Percentiles rank a stretch among this genome's conserved stretches.
phyloP scores from a whole-genome alignment of 1,139 yeast genomes.

The Taphrina sp. region DNA sequence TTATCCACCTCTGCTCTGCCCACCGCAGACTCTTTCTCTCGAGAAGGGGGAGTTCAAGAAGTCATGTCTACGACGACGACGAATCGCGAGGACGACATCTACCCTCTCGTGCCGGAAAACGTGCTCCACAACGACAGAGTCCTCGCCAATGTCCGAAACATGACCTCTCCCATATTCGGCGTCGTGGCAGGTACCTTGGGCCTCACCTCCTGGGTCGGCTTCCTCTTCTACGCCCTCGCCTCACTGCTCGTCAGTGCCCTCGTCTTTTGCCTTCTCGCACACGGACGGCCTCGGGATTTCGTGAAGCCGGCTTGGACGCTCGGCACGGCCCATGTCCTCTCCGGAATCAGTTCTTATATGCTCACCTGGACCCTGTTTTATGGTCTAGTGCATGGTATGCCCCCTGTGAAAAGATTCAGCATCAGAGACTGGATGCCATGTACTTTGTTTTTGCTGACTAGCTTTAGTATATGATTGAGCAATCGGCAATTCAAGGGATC shows the following conservation, averaged over 20 bases:
- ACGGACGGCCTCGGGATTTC: conserved; percentile 17
- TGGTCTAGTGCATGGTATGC: conserved; percentile 32
- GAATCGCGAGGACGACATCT: conserved; percentile 10
- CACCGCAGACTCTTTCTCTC: neutral
- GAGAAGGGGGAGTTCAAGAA: too few relatives aligned
- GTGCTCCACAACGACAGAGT: conserved; percentile 20
- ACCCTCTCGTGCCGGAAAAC: conserved; percentile 28
- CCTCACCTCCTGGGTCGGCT: conserved; percentile 31
- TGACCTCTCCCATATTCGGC: conserved; percentile 33
- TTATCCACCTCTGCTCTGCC: neutral
- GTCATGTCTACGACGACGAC: conserved; percentile 1
- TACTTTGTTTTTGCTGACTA: too few relatives aligned
- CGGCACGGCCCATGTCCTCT: conserved; percentile 25
- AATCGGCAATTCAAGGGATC: too few relatives aligned
- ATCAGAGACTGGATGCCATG: too few relatives aligned
- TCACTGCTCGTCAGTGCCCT: conserved; percentile 25
- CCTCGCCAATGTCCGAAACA: conserved; percentile 30
- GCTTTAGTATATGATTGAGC: too few relatives aligned
- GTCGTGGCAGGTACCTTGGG: conserved; percentile 34
- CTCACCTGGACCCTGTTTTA: conserved; percentile 34
- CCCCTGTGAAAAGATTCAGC: too few relatives aligned
- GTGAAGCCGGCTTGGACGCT: conserved; percentile 18
- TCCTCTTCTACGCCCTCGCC: conserved; percentile 16
- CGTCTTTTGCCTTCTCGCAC: conserved; percentile 9
- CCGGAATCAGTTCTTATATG: conserved; percentile 28